phyloP scores from a whole-genome alignment of 768 basidiomycete species.

The Russula virescens region DNA sequence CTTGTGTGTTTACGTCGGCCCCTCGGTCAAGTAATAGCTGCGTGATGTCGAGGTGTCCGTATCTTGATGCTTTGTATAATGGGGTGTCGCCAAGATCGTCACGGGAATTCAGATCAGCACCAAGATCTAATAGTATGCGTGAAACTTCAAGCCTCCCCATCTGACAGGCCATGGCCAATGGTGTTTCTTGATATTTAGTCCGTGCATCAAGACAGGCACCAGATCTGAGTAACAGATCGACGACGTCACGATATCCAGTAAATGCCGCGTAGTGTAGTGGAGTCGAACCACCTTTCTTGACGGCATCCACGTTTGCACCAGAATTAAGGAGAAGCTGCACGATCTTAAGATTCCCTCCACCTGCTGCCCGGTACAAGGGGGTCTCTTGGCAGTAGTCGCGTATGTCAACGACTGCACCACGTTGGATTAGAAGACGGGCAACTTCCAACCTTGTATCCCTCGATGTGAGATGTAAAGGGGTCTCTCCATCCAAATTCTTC shows the following conservation, averaged over 20 bases:
- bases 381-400: neutral
- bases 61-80: neutral
- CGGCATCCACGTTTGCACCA: neutral
- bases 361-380: neutral
- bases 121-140: neutral
- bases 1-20: neutral
- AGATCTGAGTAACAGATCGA: neutral
- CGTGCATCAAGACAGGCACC: neutral
- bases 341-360: neutral
- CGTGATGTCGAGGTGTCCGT: neutral
- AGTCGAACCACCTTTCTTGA: neutral
- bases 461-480: neutral
- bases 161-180: neutral
- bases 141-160: neutral
- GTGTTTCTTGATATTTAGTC: neutral
- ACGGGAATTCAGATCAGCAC: neutral
- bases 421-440: neutral
- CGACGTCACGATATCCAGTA: neutral
- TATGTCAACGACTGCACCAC: neutral
- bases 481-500: neutral
- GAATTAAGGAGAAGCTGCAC: neutral
- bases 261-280: neutral
- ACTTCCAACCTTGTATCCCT: neutral
- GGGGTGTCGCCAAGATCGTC: too few species aligned
- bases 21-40: neutral